These are phyloP conservation scores for Tuber umbilicatum DNA, from an alignment of 495 filamentous ascomycete species.

Conservation along the genomic window DNA sequence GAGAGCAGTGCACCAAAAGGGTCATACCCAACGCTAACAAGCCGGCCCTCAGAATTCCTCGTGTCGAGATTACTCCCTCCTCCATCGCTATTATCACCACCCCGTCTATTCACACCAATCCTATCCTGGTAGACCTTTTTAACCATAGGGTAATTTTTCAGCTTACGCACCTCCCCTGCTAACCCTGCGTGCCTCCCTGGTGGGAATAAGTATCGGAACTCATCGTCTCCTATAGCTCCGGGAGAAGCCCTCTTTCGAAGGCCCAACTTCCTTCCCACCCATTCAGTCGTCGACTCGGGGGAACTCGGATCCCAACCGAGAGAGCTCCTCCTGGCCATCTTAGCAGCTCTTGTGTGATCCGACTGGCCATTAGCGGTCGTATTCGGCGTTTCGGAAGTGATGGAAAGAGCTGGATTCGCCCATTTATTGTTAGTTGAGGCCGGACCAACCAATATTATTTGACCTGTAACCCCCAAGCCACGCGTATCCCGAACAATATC, in stretches of 20 bases:
- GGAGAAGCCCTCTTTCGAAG: constrained; percentile 15
- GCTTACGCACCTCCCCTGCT: constrained; percentile 24
- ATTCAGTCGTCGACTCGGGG: constrained; percentile 15
- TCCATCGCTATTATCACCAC: constrained; percentile 35
- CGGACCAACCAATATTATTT: constrained; percentile 56
- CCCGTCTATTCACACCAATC: constrained; percentile 16
- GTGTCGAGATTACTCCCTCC: constrained; percentile 43
- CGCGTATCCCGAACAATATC: constrained; percentile 52
- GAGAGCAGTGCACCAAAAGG: constrained; percentile 37
- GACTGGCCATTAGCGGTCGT: constrained; percentile 7
- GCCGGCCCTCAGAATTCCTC: constrained; percentile 50
- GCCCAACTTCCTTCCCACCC: constrained; percentile 23
- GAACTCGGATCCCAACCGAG: not conserved
- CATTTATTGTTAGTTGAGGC: constrained; percentile 49
- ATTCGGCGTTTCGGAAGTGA: constrained; percentile 12
- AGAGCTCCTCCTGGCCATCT: constrained; percentile 16
- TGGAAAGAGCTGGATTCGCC: constrained; percentile 25
- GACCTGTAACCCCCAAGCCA: constrained; percentile 53
- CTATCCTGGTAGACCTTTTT: constrained; percentile 27
- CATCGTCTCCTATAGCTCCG: constrained; percentile 24
- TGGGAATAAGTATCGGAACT: constrained; percentile 36
- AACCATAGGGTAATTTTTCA: constrained; percentile 33
- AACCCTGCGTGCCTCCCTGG: constrained; percentile 26
- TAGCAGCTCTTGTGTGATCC: not conserved
- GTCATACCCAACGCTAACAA: constrained; percentile 56